Evolutionary conservation across 257 asterid species (phyloP).

Genomic region (Fraxinus pennsylvanica): DNA sequence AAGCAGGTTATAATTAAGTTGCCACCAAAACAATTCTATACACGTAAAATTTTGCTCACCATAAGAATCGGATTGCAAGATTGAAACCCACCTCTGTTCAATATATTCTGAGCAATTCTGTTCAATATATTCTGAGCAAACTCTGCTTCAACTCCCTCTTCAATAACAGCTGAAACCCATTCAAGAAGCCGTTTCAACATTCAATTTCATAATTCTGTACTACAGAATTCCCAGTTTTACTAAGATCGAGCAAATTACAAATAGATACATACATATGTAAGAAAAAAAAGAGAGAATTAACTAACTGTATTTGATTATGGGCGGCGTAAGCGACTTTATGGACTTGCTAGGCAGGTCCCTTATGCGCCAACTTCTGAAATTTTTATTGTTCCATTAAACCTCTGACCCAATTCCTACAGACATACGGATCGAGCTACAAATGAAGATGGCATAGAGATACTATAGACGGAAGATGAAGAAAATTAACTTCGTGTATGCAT

Average conservation of each 20-base stretch:
- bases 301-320: slow-evolving; percentile 21
- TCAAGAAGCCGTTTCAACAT: slow-evolving; percentile 21
- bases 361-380: slow-evolving; percentile 28
- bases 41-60: slow-evolving; percentile 27
- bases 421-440: neutral
- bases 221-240: slow-evolving; percentile 12
- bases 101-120: slow-evolving; percentile 19
- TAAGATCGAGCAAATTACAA: neutral
- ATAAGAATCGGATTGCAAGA: slow-evolving; percentile 30
- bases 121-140: slow-evolving; percentile 14
- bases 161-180: slow-evolving; percentile 31
- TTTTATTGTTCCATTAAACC: slow-evolving; percentile 30
- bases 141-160: slow-evolving; percentile 12
- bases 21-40: neutral
- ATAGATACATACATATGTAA: neutral
- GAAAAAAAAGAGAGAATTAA: slow-evolving; percentile 16
- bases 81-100: slow-evolving; percentile 29
- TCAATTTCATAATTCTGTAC: slow-evolving; percentile 30
- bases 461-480: neutral
- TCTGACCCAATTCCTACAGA: neutral
- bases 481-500: neutral
- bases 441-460: neutral
- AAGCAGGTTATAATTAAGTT: neutral
- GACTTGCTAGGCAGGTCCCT: slow-evolving; percentile 36
- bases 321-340: slow-evolving; percentile 7